Base-by-base conservation (phyloP, 305 asterid genomes). In the Fraxinus angustifolia region DNA sequence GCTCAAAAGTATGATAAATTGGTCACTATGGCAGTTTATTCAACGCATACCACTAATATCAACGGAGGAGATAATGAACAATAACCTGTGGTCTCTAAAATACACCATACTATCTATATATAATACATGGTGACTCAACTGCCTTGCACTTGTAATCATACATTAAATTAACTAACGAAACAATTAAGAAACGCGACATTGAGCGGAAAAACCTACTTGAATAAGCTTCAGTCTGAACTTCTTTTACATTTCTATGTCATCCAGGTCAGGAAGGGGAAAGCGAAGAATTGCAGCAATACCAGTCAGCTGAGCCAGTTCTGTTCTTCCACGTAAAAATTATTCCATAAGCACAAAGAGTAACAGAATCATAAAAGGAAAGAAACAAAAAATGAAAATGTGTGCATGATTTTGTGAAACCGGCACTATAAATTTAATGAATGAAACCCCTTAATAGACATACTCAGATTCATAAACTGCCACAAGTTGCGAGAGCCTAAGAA, bases 241-340 rank as follows among this genome's bases (percentile, higher is more conserved):
- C 79, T 36, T 60, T 88, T 85, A 95, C 98, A 95, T 95, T 87
- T 95, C 99, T 62, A 93, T 91, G 82, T 95, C 99, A 33, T 95
- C 99, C 80, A 95, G 89, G 3, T 95, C 99, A 1, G 99, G 99
- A 76, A 95, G 86, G 17, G 99, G 99, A 88, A 95, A 95, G 6
- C 99, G 95, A 78, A 95, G 97, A 73, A 93, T 91, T 14, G 99
- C 99, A 68, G 99, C 98, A 77, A 96, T 81, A 28, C 99, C 99
- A 0, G 97, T 93, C 79, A 93, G 87, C 90, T 92, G 97, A 50
- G 96, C 83, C 62, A 96, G 85, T 86, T 94, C 99, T 96, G 98
- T 48, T 60, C 60, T 33, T 58, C 33, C 82, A 79, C 31, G 40
- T 8, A 19, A 75, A 81, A 68, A 82, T 36, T 31, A 81, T 35